A percentile compares a stretch with the other conserved stretches of the same genome.
Conservation (phyloP, 139 green algal genomes). For the Micromonas commoda region DNA sequence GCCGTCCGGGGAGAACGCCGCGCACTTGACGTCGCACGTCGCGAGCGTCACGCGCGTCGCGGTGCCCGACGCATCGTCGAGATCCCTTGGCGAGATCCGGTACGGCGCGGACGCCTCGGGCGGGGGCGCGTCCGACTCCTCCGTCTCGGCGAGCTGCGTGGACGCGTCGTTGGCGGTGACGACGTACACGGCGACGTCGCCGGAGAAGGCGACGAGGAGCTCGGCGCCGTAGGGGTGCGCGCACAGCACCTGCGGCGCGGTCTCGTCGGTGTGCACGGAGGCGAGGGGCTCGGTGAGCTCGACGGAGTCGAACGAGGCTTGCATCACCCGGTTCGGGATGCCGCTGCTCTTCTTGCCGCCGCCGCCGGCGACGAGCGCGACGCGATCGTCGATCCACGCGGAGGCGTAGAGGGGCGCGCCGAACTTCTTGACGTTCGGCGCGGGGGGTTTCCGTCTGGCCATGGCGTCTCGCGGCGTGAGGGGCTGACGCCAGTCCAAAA, state of each 20-base stretch:
- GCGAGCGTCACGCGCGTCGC: background rate
- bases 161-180: background rate
- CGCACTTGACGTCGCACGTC: conserved; percentile 8
- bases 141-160: background rate
- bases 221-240: background rate
- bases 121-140: background rate
- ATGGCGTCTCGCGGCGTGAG: too few relatives aligned
- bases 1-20: background rate
- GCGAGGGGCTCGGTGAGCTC: background rate
- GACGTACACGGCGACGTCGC: background rate
- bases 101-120: background rate
- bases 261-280: background rate
- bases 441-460: background rate
- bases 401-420: conserved; percentile 20
- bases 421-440: background rate
- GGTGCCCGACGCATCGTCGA: background rate
- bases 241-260: background rate
- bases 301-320: background rate
- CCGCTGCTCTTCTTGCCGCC: conserved; percentile 15
- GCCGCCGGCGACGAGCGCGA: conserved; percentile 8
- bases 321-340: background rate
- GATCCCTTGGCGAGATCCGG: too few relatives aligned
- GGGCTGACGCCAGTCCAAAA: too few relatives aligned
- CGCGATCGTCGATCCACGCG: background rate
- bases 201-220: background rate